Percentiles rank a stretch among this genome's conserved stretches.
These are phyloP conservation scores for Hypoxylon sp. DNA, from an alignment of 2,329 filamentous ascomycete species.

Conservation along the genomic window DNA sequence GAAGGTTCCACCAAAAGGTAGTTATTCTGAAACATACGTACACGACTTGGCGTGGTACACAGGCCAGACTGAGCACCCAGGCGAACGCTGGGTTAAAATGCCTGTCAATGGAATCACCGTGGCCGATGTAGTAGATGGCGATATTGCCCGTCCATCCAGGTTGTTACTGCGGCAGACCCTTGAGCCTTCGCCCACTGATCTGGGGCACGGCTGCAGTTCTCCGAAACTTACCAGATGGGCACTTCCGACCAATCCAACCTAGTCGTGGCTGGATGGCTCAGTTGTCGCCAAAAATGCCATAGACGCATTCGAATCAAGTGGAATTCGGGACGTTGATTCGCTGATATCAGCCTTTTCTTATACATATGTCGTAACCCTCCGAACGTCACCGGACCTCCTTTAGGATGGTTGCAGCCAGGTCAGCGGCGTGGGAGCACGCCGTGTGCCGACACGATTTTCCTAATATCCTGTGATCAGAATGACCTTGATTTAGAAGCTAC, in stretches of 20 bases:
- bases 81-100: slow-evolving; percentile 33
- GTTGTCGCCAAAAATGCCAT: slow-evolving; percentile 37
- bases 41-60: slow-evolving; percentile 44
- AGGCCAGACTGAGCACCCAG: slow-evolving; percentile 41
- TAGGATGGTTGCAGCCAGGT: slow-evolving; percentile 44
- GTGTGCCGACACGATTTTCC: slow-evolving; percentile 36
- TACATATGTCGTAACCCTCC: slow-evolving; percentile 45
- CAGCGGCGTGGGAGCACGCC: slow-evolving; percentile 39
- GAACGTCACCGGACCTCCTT: slow-evolving; percentile 45
- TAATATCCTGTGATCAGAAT: slow-evolving; percentile 37
- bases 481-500: slow-evolving; percentile 42
- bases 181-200: slow-evolving; percentile 37
- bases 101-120: slow-evolving; percentile 32
- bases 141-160: slow-evolving; percentile 44
- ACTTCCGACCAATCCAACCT: slow-evolving; percentile 39
- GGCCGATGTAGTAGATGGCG: slow-evolving; percentile 36
- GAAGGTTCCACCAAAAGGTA: slow-evolving; percentile 41
- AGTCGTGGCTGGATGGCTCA: slow-evolving; percentile 30
- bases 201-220: slow-evolving; percentile 47
- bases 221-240: slow-evolving; percentile 52
- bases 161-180: slow-evolving; percentile 33
- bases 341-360: slow-evolving; percentile 47
- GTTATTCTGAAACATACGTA: slow-evolving; percentile 50
- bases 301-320: slow-evolving; percentile 36
- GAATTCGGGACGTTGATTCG: slow-evolving; percentile 36